Evolutionary conservation across 805 yeast genomes (phyloP).

Genomic region (Candida fluviatilis): DNA sequence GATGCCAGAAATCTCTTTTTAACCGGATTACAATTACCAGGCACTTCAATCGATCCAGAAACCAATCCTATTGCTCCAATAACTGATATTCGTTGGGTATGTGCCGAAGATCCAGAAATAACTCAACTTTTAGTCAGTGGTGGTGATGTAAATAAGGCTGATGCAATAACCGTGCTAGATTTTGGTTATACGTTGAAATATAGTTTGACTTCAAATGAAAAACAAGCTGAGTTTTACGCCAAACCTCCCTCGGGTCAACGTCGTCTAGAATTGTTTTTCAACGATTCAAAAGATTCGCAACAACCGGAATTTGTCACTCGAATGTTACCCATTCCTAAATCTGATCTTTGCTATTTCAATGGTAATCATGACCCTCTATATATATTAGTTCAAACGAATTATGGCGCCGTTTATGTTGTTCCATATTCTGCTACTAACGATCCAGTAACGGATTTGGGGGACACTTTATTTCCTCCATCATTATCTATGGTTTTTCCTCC

Average conservation of each 20-base stretch:
- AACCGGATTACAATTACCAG: slow-evolving; percentile 56
- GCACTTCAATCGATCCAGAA: slow-evolving; percentile 18
- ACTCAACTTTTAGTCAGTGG: slow-evolving; percentile 73
- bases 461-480: slow-evolving; percentile 67
- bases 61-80: slow-evolving; percentile 36
- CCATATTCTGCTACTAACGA: slow-evolving; percentile 41
- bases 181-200: slow-evolving; percentile 79
- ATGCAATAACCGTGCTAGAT: slow-evolving; percentile 50
- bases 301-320: slow-evolving; percentile 19
- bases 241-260: slow-evolving; percentile 47
- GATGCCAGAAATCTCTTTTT: slow-evolving; percentile 73
- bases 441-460: slow-evolving; percentile 19
- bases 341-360: slow-evolving; percentile 64
- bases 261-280: slow-evolving; percentile 22
- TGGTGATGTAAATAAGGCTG: slow-evolving; percentile 44
- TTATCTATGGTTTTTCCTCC: slow-evolving; percentile 76
- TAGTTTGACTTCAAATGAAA: slow-evolving; percentile 75
- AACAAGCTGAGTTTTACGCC: slow-evolving; percentile 74
- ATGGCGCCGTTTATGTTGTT: slow-evolving; percentile 63
- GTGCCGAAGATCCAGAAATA: slow-evolving; percentile 73
- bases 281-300: slow-evolving; percentile 13
- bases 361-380: slow-evolving; percentile 77
- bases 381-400: slow-evolving; percentile 53
- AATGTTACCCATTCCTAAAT: slow-evolving; percentile 29
- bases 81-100: slow-evolving; percentile 66